These are phyloP conservation scores for Xylariales sp. DNA, from an alignment of 2,329 filamentous ascomycete species.

Conservation along the genomic window DNA sequence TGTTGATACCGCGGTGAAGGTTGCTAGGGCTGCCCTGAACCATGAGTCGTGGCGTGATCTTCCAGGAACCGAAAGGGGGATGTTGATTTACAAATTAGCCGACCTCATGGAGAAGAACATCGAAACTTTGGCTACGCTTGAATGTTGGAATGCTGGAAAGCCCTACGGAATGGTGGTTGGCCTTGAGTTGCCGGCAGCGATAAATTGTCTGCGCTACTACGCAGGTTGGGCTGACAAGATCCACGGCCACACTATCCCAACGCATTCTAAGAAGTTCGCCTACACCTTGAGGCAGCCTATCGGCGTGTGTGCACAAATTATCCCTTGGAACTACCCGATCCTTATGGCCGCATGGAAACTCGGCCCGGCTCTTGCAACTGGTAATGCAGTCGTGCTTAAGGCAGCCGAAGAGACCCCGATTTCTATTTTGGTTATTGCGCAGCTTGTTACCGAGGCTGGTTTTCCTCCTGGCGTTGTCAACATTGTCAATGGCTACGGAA, in stretches of 20 bases:
- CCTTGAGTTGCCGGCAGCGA: no score
- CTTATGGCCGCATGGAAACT: constrained; percentile 24
- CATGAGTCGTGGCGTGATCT: no score
- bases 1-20: no score
- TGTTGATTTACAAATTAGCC: no score
- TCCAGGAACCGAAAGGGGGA: no score
- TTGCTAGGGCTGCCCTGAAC: no score
- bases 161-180: no score
- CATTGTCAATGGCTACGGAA: constrained; percentile 67
- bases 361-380: constrained; percentile 59
- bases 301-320: not conserved
- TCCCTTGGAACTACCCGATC: not conserved
- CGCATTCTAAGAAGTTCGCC: not conserved
- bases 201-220: no score
- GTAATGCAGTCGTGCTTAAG: constrained; percentile 60
- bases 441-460: constrained; percentile 64
- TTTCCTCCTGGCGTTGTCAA: constrained; percentile 77
- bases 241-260: not conserved
- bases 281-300: not conserved
- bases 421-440: constrained; percentile 55
- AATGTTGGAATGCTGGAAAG: no score
- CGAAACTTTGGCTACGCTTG: no score
- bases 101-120: no score
- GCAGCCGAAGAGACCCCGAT: constrained; percentile 58
- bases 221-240: not conserved